Conservation (phyloP, 805 yeast genomes). For the Zygoascus flipseniorum region DNA sequence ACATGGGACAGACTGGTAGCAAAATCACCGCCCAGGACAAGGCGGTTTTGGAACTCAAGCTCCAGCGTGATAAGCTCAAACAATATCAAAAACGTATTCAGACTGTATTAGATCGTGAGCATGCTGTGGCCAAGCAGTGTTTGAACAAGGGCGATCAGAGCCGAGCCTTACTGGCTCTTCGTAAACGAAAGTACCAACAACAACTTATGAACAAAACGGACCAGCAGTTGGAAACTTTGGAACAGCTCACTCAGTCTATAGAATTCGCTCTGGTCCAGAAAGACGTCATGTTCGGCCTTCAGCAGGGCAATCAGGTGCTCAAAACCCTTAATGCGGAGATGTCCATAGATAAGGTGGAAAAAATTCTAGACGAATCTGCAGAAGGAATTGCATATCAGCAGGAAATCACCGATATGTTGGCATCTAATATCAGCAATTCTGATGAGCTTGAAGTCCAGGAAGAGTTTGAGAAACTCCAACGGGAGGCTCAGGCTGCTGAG, state of each 20-base stretch:
- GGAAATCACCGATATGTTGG: slow-evolving; percentile 32
- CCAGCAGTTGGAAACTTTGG: slow-evolving; percentile 70
- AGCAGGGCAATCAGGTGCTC: slow-evolving; percentile 72
- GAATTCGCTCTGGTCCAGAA: slow-evolving; percentile 86
- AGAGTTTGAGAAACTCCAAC: slow-evolving; percentile 24
- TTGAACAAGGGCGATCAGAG: slow-evolving; percentile 44
- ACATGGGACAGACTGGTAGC: slow-evolving; percentile 30
- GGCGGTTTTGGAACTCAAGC: slow-evolving; percentile 78
- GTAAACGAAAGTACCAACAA: slow-evolving; percentile 76
- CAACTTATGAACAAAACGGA: slow-evolving; percentile 60
- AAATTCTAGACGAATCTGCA: slow-evolving; percentile 71
- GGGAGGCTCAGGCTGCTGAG: slow-evolving; percentile 10
- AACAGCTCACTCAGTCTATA: slow-evolving; percentile 48
- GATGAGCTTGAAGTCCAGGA: slow-evolving; percentile 29
- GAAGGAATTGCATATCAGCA: slow-evolving; percentile 76
- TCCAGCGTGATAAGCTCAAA: slow-evolving; percentile 77
- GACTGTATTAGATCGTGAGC: slow-evolving; percentile 52
- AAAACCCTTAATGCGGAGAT: slow-evolving; percentile 70
- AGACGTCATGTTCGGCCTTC: slow-evolving; percentile 72
- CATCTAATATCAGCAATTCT: slow-evolving; percentile 28
- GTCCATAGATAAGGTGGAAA: slow-evolving; percentile 70
- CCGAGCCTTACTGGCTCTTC: slow-evolving; percentile 60
- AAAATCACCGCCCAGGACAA: slow-evolving; percentile 76
- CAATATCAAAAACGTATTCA: slow-evolving; percentile 60
- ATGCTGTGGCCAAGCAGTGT: slow-evolving; percentile 48